Conservation (phyloP, 495 filamentous ascomycete species). For the Podospora pseudocomata region DNA sequence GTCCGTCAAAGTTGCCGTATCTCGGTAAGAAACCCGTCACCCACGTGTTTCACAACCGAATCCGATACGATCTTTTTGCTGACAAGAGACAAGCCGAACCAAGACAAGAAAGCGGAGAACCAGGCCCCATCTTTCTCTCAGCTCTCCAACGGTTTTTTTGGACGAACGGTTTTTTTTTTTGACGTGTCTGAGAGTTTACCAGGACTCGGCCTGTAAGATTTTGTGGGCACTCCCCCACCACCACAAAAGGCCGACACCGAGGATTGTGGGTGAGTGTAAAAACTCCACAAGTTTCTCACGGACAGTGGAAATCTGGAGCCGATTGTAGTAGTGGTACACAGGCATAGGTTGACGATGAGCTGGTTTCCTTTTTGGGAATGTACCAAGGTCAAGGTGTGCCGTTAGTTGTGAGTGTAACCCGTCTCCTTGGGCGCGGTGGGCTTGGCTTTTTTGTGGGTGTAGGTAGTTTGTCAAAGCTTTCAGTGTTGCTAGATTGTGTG, state of each 20-base stretch:
- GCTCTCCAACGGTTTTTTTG: background rate
- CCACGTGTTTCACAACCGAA: background rate
- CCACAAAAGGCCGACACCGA: background rate
- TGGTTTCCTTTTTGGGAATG: background rate
- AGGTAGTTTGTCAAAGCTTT: background rate
- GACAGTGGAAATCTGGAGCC: no score
- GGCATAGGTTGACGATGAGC: background rate
- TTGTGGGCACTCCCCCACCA: background rate
- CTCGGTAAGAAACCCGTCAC: background rate
- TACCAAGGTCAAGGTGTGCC: background rate
- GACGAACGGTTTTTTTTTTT: background rate
- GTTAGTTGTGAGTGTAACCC: background rate
- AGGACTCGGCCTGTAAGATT: background rate
- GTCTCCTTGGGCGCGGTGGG: no score
- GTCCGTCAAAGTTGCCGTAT: background rate
- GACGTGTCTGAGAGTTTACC: background rate
- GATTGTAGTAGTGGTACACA: no score
- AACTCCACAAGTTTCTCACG: background rate
- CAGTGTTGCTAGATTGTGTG: background rate
- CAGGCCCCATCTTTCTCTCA: no score
- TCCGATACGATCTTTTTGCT: background rate
- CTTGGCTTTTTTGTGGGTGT: background rate
- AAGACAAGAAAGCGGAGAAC: background rate
- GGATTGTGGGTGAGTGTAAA: background rate
- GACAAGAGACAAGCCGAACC: background rate